Percentiles rank a stretch among this genome's conserved stretches.
Evolutionary conservation across 176 grass and related monocot species (phyloP).

Genomic region (Avena insularis): DNA sequence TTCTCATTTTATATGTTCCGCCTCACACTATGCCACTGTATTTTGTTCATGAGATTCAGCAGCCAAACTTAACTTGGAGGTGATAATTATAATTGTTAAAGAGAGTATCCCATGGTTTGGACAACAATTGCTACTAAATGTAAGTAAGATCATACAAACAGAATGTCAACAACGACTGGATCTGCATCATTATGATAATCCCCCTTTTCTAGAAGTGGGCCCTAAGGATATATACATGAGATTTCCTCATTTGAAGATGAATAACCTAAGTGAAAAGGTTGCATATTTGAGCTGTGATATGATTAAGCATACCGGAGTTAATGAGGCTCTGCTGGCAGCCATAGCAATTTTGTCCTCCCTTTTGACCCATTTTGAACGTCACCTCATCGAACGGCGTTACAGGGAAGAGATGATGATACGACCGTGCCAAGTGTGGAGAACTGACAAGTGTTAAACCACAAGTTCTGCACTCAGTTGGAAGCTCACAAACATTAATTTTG

Average conservation of each 20-base stretch:
- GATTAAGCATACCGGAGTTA: conserved; percentile 62
- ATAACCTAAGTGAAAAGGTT: conserved; percentile 7
- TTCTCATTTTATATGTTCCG: neutral
- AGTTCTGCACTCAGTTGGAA: conserved; percentile 86
- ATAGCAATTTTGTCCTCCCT: conserved; percentile 78
- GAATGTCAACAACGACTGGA: neutral
- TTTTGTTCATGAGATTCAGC: neutral
- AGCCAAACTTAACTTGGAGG: neutral
- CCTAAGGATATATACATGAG: neutral
- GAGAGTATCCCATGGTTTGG: neutral
- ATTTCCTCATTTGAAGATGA: conserved; percentile 22
- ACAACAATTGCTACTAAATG: neutral
- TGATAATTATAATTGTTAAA: conserved; percentile 4
- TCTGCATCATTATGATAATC: neutral
- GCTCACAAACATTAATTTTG: conserved; percentile 93
- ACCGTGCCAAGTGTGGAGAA: conserved; percentile 93
- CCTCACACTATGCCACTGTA: neutral
- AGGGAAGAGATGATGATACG: conserved; percentile 98
- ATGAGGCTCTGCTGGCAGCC: conserved; percentile 82
- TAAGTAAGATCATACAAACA: neutral
- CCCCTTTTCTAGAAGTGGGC: neutral
- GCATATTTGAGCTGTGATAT: neutral
- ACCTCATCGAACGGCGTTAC: conserved; percentile 92
- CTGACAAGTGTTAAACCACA: conserved; percentile 95
- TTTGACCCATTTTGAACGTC: conserved; percentile 71